These are phyloP conservation scores for Penicillium bialowiezense DNA, from an alignment of 495 filamentous ascomycete genomes.

Conservation along the genomic window DNA sequence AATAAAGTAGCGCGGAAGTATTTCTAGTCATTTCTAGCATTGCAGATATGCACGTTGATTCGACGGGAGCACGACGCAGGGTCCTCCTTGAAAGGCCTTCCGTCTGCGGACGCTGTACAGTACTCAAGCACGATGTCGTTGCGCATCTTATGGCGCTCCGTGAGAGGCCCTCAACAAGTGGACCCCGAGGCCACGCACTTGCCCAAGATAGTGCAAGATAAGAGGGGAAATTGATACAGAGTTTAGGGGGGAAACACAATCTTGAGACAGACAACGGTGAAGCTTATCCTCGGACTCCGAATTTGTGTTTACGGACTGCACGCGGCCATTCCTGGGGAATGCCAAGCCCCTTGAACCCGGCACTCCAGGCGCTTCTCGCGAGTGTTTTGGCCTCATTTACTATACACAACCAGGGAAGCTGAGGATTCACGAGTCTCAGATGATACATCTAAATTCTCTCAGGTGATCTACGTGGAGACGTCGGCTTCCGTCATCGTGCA, in stretches of 20 bases:
- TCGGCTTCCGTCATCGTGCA: slow-evolving; percentile 11
- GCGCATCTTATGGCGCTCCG: no score
- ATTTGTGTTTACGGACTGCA: neutral
- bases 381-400: neutral
- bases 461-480: neutral
- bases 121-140: slow-evolving; percentile 1
- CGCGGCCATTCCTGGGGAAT: slow-evolving; percentile 5
- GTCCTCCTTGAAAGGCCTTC: neutral
- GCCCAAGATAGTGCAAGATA: no score
- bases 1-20: neutral
- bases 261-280: neutral
- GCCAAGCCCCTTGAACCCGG: slow-evolving; percentile 2
- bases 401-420: no score
- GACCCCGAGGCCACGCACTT: neutral
- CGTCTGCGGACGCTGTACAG: neutral
- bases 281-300: neutral
- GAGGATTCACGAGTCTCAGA: no score
- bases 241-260: no score
- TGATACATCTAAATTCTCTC: no score
- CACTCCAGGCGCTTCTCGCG: neutral
- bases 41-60: neutral
- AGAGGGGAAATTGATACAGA: no score
- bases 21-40: neutral
- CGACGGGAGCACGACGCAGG: neutral
- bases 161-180: no score